Evolutionary conservation across 805 yeast species (phyloP), one percentile per base, ranked within the genome.

Genomic region (Torulaspora delbrueckii): DNA sequence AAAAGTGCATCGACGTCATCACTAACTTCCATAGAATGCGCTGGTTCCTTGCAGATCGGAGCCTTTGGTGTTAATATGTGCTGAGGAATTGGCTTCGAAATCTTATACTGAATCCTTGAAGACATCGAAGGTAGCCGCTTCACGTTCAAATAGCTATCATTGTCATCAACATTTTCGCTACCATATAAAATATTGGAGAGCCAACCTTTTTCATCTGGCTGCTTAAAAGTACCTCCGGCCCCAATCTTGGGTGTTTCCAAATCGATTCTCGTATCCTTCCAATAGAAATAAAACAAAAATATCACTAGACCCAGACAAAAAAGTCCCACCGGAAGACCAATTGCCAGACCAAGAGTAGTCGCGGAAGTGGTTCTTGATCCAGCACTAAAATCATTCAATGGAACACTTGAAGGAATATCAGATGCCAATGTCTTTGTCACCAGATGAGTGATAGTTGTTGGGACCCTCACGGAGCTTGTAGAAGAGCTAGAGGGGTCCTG

Each of bases 291-390:
- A 2, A 53, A 28, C 23, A 59, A 38, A 37, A 61, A 46, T 25
- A 56, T 16, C 2, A 52, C 10, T 13, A 62, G 37, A 2, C 57
- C 59, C 6, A 60, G 43, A 33, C 54, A 50, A 40, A 62, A 58
- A 7, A 63, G 44, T 1, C 63, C 66, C 10, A 63, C 47, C 2
- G 68, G 68, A 13, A 63, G 44, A 1, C 68, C 68, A 19, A 63
- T 54, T 4, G 66, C 53, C n/a, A 63, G 42, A 1, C 62, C 68
- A 24, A 63, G 41, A 4, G 50, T 49, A 12, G 40, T 22, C 5
- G 45, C 49, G 2, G 58, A 53, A 2, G 51, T 42, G 22, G 47
- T 43, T 25, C 49, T 47, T 7, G 48, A 35, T 3, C 38, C 37
- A 23, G 42, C 43, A 8, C 40, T 37, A 25, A 43, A 39, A 13